phyloP scores from a whole-genome alignment of 169 alveolate species.

The Eimeria necatrix region DNA sequence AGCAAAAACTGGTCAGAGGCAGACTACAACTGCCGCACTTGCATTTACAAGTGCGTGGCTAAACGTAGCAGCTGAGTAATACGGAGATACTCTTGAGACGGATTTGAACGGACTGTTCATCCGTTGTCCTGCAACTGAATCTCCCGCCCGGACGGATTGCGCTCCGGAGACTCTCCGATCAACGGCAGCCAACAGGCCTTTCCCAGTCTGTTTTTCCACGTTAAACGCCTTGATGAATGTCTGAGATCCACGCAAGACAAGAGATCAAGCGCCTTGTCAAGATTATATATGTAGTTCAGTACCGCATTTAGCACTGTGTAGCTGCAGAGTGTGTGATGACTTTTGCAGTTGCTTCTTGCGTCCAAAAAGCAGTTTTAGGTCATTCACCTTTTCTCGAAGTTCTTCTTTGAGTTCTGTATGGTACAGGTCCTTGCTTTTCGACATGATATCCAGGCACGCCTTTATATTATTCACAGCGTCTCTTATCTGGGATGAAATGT shows the following conservation, averaged over 20 bases:
- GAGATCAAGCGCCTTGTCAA: too few relatives aligned
- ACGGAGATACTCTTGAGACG: too few relatives aligned
- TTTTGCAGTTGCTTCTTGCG: too few relatives aligned
- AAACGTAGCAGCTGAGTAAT: too few relatives aligned
- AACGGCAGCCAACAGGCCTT: neutral
- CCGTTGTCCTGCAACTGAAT: too few relatives aligned
- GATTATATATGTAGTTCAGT: too few relatives aligned
- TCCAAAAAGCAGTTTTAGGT: neutral
- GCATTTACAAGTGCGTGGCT: too few relatives aligned
- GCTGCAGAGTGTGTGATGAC: too few relatives aligned
- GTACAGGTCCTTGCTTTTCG: neutral
- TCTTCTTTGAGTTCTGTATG: constrained; percentile 11
- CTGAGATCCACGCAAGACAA: neutral
- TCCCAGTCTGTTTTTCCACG: neutral
- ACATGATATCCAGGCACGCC: neutral
- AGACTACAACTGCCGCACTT: too few relatives aligned
- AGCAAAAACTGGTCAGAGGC: too few relatives aligned
- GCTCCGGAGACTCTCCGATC: neutral
- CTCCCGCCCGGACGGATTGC: neutral
- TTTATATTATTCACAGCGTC: neutral
- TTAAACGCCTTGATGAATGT: neutral
- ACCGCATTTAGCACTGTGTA: too few relatives aligned
- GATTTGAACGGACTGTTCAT: too few relatives aligned
- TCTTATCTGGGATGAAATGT: neutral
- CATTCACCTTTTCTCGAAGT: neutral